Base-by-base conservation (phyloP, 202 grass and related monocot genomes). In the Schoenoplectus tabernaemontani region DNA sequence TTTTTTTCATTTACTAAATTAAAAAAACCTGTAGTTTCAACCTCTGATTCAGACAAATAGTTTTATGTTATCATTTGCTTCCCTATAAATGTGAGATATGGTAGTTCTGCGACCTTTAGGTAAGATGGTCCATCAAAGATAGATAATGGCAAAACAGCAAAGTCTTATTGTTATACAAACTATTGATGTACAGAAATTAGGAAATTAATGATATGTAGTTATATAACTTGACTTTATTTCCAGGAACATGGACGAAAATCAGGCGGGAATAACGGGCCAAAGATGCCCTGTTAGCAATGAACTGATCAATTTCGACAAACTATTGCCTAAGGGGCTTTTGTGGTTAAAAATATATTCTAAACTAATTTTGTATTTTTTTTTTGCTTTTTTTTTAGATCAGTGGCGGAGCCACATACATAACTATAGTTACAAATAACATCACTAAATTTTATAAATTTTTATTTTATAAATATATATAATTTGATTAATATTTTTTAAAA, bases 291-390 rank as follows among this genome's bases (percentile, higher is more conserved):
- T 23, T 43, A 44, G 0, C 61, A 68, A 68, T 19, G 4, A 37
- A 19, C 38, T 68, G 17, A 19, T 66, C 33, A 39, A 66, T 39
- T 66, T 66, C 63, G 17, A 46, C n/a, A n/a, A n/a, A n/a, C n/a
- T n/a, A n/a, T n/a, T n/a, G n/a, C n/a, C n/a, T n/a, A n/a, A n/a
- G n/a, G n/a, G n/a, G n/a, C n/a, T n/a, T n/a, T n/a, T n/a, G n/a
- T n/a, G n/a, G n/a, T n/a, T n/a, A n/a, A n/a, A n/a, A n/a, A n/a
- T n/a, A n/a, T n/a, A n/a, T n/a, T n/a, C n/a, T 3, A 70, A 70
- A 70, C 66, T 70, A 46, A 26, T 47, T 70, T 70, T 70, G 20
- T 70, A 70, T 26, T 70, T 44, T 44, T 69, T 69, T 69, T 24
- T 11, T 24, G 4, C 7, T 69, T 68, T 46, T 46, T 2, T 61